Conservation (phyloP, 2,329 filamentous ascomycete species). For the Sarocladium kiliense region DNA sequence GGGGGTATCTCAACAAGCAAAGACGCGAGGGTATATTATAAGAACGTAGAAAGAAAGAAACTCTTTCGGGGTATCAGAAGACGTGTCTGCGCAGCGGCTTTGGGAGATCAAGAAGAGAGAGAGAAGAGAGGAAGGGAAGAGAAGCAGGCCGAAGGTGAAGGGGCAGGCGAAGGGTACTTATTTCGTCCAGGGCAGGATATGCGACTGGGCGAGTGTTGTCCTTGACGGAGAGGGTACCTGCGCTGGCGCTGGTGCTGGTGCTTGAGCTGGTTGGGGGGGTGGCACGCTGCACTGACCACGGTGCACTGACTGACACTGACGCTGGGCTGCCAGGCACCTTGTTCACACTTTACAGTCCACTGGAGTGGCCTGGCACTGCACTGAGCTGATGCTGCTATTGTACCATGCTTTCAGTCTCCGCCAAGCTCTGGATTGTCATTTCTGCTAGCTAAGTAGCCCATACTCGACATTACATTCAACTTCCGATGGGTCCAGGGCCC, state of each 20-base stretch:
- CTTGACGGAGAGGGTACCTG: conserved; percentile 3
- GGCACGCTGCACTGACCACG: neutral
- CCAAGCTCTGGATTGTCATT: neutral
- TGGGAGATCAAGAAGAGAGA: conserved; percentile 24
- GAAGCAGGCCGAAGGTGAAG: conserved; percentile 6
- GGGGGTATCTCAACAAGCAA: conserved; percentile 48
- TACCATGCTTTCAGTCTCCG: neutral
- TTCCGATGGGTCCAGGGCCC: neutral
- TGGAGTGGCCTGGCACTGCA: too few species aligned
- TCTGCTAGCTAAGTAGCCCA: neutral
- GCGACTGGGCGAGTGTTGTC: conserved; percentile 4
- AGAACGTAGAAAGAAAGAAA: conserved; percentile 28
- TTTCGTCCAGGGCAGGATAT: neutral
- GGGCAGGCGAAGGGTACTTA: conserved; percentile 10
- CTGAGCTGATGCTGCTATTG: neutral
- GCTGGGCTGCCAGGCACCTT: too few species aligned
- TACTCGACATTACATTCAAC: neutral
- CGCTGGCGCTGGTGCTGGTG: neutral
- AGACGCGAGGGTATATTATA: conserved; percentile 34
- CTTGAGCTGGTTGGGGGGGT: neutral
- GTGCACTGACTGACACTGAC: neutral
- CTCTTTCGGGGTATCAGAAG: conserved; percentile 25
- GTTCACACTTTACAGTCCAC: too few species aligned
- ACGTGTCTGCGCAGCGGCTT: conserved; percentile 19
- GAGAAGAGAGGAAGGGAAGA: conserved; percentile 26